Evolutionary conservation across 805 yeast genomes (phyloP).

Genomic region (Candida chauliodis): DNA sequence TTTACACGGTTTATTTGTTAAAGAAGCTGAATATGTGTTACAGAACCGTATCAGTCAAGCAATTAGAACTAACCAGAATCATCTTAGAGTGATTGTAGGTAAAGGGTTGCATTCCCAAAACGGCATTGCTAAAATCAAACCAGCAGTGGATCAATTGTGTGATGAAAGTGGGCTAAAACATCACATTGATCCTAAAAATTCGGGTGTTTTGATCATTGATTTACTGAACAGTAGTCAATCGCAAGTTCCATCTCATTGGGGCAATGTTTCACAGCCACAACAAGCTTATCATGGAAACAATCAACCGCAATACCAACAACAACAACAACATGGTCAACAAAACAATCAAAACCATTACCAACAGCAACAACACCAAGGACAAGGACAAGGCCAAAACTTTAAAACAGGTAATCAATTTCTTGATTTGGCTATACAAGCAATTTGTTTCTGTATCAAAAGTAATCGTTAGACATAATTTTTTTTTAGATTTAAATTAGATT

Average conservation of each 20-base stretch:
- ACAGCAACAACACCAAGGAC: conserved; percentile 17
- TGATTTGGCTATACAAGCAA: conserved; percentile 25
- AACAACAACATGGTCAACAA: conserved; percentile 18
- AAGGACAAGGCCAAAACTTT: conserved; percentile 14
- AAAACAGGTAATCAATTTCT: conserved; percentile 26
- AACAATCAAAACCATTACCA: conserved; percentile 13
- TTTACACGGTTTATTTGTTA: conserved; percentile 85
- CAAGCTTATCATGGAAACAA: conserved; percentile 19
- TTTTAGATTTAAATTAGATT: too few relatives aligned
- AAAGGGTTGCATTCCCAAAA: conserved; percentile 82
- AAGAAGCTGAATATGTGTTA: conserved; percentile 79
- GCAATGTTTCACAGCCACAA: conserved; percentile 14
- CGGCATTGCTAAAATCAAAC: conserved; percentile 84
- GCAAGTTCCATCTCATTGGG: conserved; percentile 35
- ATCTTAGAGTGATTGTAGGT: conserved; percentile 82
- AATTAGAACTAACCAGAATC: conserved; percentile 53
- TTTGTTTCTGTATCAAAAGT: conserved; percentile 31
- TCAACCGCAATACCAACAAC: conserved; percentile 22
- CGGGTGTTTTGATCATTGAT: conserved; percentile 78
- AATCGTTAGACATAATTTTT: conserved; percentile 8
- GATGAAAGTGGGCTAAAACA: conserved; percentile 57
- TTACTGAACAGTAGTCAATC: conserved; percentile 29
- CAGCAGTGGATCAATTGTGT: conserved; percentile 82
- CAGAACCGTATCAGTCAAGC: conserved; percentile 71
- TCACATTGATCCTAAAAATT: conserved; percentile 63